phyloP scores from a whole-genome alignment of 1,284 basidiomycete species.

The Trametes versicolor region DNA sequence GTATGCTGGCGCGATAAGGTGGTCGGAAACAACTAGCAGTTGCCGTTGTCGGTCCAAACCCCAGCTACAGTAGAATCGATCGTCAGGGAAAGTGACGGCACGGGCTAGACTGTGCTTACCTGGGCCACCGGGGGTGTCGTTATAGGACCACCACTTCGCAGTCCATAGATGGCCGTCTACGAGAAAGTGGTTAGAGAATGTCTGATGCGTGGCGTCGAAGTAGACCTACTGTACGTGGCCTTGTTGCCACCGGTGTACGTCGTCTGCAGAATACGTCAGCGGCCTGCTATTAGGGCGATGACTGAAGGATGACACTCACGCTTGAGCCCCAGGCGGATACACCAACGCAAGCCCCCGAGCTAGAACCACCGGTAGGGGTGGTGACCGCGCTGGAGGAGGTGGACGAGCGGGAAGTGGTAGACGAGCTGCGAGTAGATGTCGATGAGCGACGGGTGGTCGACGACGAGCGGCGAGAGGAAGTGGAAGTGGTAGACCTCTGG shows the following conservation, averaged over 20 bases:
- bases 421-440: conserved; percentile 46
- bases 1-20: neutral
- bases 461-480: conserved; percentile 43
- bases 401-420: conserved; percentile 51
- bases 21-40: conserved; percentile 48
- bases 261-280: conserved; percentile 26
- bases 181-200: conserved; percentile 19
- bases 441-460: conserved; percentile 38
- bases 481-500: conserved; percentile 34
- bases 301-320: conserved; percentile 1
- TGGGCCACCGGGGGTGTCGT: conserved; percentile 62
- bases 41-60: conserved; percentile 67
- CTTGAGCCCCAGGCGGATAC: conserved; percentile 15
- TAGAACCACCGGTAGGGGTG: conserved; percentile 31
- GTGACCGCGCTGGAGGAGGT: conserved; percentile 57
- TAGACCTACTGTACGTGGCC: conserved; percentile 58
- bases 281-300: neutral
- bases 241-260: conserved; percentile 61
- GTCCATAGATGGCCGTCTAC: conserved; percentile 66
- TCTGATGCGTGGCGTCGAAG: neutral
- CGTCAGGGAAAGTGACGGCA: neutral
- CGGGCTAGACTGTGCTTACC: conserved; percentile 41
- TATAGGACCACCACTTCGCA: conserved; percentile 72
- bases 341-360: neutral
- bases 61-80: conserved; percentile 45